These are phyloP conservation scores for Stropharia rugosoannulata DNA, from an alignment of 768 basidiomycete genomes.

Conservation along the genomic window DNA sequence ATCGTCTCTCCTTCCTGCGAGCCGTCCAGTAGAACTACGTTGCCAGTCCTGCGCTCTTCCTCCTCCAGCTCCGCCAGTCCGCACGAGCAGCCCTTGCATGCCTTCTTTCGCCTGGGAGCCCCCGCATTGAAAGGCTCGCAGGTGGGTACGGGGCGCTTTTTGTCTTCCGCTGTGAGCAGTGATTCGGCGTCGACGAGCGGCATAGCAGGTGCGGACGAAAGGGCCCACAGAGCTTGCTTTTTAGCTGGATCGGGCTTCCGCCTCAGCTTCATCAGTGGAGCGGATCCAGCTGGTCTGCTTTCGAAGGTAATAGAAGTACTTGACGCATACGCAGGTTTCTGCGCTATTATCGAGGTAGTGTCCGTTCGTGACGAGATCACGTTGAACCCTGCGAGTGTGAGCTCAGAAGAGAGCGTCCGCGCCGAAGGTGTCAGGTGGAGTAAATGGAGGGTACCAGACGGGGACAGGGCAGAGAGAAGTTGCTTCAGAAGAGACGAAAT, in stretches of 20 bases:
- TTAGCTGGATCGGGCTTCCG: constrained; percentile 63
- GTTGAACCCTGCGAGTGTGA: constrained; percentile 66
- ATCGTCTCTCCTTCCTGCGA: constrained; percentile 55
- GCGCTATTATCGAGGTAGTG: constrained; percentile 55
- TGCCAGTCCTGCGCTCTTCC: constrained; percentile 64
- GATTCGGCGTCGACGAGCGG: constrained; percentile 80
- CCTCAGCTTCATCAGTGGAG: constrained; percentile 40
- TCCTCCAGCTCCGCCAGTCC: constrained; percentile 94
- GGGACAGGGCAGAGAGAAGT: constrained; percentile 57
- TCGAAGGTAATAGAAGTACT: constrained; percentile 44
- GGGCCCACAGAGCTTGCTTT: constrained; percentile 89
- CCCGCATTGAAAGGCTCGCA: constrained; percentile 63
- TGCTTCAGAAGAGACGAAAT: constrained; percentile 57
- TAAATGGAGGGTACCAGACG: constrained; percentile 70
- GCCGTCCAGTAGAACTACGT: constrained; percentile 71
- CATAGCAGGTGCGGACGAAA: constrained; percentile 61
- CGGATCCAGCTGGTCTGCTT: constrained; percentile 24
- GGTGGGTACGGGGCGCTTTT: constrained; percentile 70
- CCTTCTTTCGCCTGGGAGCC: constrained; percentile 75
- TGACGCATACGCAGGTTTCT: constrained; percentile 59
- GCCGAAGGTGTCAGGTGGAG: constrained; percentile 48
- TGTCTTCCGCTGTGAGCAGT: constrained; percentile 83
- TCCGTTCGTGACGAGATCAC: constrained; percentile 42
- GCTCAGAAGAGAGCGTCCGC: constrained; percentile 50
- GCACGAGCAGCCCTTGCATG: constrained; percentile 96